Percentiles rank a stretch among this genome's conserved stretches.
Evolutionary conservation across 345 rosid species (phyloP).

Genomic region (Lumnitzera racemosa): DNA sequence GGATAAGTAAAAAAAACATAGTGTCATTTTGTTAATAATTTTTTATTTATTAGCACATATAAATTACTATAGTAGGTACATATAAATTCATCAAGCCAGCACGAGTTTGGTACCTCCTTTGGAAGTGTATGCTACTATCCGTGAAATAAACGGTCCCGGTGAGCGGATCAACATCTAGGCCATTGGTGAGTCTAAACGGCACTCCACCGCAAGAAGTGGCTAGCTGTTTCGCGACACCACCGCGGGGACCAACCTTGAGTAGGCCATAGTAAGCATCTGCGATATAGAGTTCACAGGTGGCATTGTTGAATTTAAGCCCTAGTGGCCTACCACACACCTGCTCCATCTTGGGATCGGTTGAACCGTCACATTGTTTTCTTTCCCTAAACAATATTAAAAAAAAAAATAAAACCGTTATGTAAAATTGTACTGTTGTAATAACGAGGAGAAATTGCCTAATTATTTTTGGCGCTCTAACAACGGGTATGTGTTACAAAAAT

Average conservation of each 20-base stretch:
- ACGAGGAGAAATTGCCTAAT: no score
- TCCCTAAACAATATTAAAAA: conserved; percentile 13
- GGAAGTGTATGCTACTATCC: conserved; percentile 30
- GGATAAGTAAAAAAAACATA: no score
- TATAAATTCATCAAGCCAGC: no score
- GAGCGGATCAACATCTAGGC: conserved; percentile 30
- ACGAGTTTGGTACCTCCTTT: conserved; percentile 29
- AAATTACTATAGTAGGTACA: no score
- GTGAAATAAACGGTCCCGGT: conserved; percentile 45
- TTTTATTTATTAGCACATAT: no score
- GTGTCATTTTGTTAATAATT: no score
- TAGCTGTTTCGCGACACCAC: conserved; percentile 32
- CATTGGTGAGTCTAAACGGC: conserved; percentile 33
- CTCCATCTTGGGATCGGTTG: conserved; percentile 21
- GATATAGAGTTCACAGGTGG: conserved; percentile 44
- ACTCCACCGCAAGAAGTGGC: conserved; percentile 26
- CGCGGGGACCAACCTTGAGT: conserved; percentile 26
- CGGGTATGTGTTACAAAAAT: no score
- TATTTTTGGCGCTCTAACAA: no score
- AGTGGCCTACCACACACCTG: conserved; percentile 46
- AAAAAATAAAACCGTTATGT: background rate
- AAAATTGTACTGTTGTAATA: no score
- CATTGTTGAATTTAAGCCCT: conserved; percentile 33
- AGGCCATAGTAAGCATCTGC: conserved; percentile 60
- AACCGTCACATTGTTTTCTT: conserved; percentile 30